Conservation (phyloP, 2,329 filamentous ascomycete species). For the Fusarium austroafricanum region DNA sequence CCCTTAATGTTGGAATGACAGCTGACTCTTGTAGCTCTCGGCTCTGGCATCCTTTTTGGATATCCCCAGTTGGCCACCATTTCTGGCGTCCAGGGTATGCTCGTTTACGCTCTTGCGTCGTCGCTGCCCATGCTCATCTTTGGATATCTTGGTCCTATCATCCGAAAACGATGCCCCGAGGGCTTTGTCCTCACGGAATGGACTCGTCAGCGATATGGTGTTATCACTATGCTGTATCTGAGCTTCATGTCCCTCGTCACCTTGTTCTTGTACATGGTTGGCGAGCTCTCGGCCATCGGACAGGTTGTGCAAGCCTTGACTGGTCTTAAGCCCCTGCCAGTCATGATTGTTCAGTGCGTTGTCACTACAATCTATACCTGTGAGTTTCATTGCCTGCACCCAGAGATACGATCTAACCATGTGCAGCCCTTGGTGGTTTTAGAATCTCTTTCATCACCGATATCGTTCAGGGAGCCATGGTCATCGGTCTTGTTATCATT, state of each 20-base stretch:
- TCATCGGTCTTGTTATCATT: slow-evolving; percentile 78
- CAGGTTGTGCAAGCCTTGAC: slow-evolving; percentile 82
- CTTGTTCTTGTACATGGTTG: slow-evolving; percentile 88
- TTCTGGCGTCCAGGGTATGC: slow-evolving; percentile 79
- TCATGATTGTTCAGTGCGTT: slow-evolving; percentile 80
- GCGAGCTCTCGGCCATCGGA: slow-evolving; percentile 83
- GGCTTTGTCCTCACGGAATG: slow-evolving; percentile 89
- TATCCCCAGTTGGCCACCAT: slow-evolving; percentile 86
- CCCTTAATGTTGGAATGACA: slow-evolving; percentile 35
- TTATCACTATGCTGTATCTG: slow-evolving; percentile 75
- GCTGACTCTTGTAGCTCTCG: slow-evolving; percentile 74
- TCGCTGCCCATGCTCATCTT: slow-evolving; percentile 80
- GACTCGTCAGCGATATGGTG: slow-evolving; percentile 82
- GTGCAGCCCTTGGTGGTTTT: slow-evolving; percentile 79
- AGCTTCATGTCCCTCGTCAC: slow-evolving; percentile 83
- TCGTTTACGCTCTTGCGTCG: slow-evolving; percentile 80
- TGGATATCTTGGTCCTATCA: slow-evolving; percentile 79
- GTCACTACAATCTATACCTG: slow-evolving; percentile 88
- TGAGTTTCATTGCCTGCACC: slow-evolving; percentile 51
- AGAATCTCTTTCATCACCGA: slow-evolving; percentile 87
- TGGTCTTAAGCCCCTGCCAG: slow-evolving; percentile 77
- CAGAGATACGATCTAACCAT: not conserved
- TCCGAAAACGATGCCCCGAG: slow-evolving; percentile 82
- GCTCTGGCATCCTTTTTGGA: slow-evolving; percentile 84
- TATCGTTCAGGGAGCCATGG: slow-evolving; percentile 83